phyloP scores from a whole-genome alignment of 805 yeast genomes.

The Pichia insulana region DNA sequence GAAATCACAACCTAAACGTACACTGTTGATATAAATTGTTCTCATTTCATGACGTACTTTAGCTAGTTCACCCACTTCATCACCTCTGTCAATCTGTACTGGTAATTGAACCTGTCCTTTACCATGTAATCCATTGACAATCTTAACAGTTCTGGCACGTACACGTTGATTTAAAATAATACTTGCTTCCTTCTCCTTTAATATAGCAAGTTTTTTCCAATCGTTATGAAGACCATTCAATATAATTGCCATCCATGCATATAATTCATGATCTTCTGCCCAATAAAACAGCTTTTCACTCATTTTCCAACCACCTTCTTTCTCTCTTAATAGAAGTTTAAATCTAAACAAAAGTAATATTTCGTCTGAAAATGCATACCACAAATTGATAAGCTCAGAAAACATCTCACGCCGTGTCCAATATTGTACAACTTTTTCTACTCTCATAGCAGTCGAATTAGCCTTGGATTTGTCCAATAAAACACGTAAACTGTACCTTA shows the following conservation, averaged over 20 bases:
- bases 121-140: constrained; percentile 11
- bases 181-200: constrained; percentile 42
- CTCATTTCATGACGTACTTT: constrained; percentile 23
- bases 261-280: constrained; percentile 42
- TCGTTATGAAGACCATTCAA: constrained; percentile 47
- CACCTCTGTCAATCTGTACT: constrained; percentile 1
- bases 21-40: constrained; percentile 32
- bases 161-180: constrained; percentile 53
- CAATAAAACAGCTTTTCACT: constrained; percentile 32
- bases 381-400: constrained; percentile 45
- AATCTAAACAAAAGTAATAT: constrained; percentile 47
- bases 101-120: constrained; percentile 1
- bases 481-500: constrained; percentile 19
- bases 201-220: constrained; percentile 33
- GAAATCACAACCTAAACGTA: constrained; percentile 38
- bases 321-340: constrained; percentile 41
- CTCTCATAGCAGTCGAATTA: constrained; percentile 13
- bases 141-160: constrained; percentile 39
- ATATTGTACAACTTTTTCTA: constrained; percentile 18
- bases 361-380: constrained; percentile 63
- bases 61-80: constrained; percentile 5
- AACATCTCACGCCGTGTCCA: constrained; percentile 39
- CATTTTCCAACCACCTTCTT: constrained; percentile 18
- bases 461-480: constrained; percentile 8
- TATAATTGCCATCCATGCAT: constrained; percentile 64